Conservation (phyloP, 768 basidiomycete species). For the Filobasidium wieringae region DNA sequence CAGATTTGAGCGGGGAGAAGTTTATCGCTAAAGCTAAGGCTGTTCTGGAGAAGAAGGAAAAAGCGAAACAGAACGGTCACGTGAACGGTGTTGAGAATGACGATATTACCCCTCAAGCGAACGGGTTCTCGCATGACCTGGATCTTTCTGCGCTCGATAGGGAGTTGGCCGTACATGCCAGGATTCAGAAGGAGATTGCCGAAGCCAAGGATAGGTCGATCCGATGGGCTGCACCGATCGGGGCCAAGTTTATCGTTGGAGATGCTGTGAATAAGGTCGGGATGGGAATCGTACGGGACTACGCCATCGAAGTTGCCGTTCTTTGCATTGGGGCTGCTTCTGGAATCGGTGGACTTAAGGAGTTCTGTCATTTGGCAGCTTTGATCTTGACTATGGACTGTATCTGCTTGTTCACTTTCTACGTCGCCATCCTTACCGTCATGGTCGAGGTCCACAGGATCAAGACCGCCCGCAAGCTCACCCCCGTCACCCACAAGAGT, state of each 20-base stretch:
- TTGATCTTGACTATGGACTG: constrained; percentile 79
- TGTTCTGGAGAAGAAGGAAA: constrained; percentile 11
- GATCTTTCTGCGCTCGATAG: constrained; percentile 33
- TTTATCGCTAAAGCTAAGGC: constrained; percentile 4
- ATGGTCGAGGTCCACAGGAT: constrained; percentile 76
- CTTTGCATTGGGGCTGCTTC: constrained; percentile 74
- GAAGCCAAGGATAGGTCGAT: constrained; percentile 31
- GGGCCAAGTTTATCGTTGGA: constrained; percentile 70
- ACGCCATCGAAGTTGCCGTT: constrained; percentile 80
- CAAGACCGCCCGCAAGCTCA: constrained; percentile 42
- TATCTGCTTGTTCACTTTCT: constrained; percentile 75
- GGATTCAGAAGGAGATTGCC: constrained; percentile 32
- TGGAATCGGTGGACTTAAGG: constrained; percentile 74
- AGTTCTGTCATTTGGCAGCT: constrained; percentile 72
- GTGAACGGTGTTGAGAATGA: not conserved
- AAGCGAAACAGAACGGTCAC: not conserved
- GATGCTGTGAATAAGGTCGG: constrained; percentile 71
- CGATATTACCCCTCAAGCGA: constrained; percentile 10
- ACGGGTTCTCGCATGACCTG: constrained; percentile 19
- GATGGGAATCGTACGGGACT: constrained; percentile 77
- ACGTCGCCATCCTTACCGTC: constrained; percentile 74
- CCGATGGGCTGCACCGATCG: constrained; percentile 43
- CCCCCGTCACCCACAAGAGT: constrained; percentile 10
- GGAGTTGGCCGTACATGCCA: constrained; percentile 33
- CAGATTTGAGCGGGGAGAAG: constrained; percentile 7